Evolutionary conservation across 495 filamentous ascomycete genomes (phyloP).

Genomic region (Podospora didyma): DNA sequence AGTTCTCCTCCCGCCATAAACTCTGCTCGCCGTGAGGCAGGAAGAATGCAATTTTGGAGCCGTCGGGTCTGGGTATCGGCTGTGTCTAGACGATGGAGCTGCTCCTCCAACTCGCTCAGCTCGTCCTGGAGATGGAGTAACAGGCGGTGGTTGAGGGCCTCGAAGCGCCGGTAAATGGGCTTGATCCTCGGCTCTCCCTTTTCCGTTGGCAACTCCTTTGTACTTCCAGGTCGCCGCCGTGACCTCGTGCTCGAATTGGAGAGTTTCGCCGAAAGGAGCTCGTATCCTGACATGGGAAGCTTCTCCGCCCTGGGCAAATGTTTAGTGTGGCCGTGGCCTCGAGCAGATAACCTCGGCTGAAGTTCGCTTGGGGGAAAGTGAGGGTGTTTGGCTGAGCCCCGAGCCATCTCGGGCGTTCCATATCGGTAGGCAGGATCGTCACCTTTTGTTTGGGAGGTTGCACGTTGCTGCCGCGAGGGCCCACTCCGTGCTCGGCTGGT

Average conservation of each 20-base stretch:
- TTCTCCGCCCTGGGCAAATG: conserved; percentile 32
- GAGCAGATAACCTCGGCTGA: conserved; percentile 23
- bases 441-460: neutral
- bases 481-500: neutral
- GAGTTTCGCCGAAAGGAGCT: conserved; percentile 60
- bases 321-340: conserved; percentile 22
- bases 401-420: conserved; percentile 31
- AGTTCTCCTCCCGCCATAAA: conserved; percentile 64
- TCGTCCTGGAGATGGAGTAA: conserved; percentile 86
- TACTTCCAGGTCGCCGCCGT: conserved; percentile 1
- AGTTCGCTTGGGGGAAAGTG: conserved; percentile 26
- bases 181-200: conserved; percentile 37
- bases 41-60: conserved; percentile 48
- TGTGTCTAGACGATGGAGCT: conserved; percentile 66
- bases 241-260: conserved; percentile 23
- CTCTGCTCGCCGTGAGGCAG: conserved; percentile 64
- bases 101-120: conserved; percentile 72
- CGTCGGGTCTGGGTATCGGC: conserved; percentile 64
- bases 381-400: conserved; percentile 24
- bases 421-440: conserved; percentile 23
- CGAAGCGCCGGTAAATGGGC: conserved; percentile 83
- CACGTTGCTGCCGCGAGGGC: neutral
- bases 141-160: conserved; percentile 77
- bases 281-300: conserved; percentile 57
- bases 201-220: conserved; percentile 8